These are phyloP conservation scores for Podochytrium sp. DNA, from an alignment of 192 early-diverging fungal species.

Conservation along the genomic window DNA sequence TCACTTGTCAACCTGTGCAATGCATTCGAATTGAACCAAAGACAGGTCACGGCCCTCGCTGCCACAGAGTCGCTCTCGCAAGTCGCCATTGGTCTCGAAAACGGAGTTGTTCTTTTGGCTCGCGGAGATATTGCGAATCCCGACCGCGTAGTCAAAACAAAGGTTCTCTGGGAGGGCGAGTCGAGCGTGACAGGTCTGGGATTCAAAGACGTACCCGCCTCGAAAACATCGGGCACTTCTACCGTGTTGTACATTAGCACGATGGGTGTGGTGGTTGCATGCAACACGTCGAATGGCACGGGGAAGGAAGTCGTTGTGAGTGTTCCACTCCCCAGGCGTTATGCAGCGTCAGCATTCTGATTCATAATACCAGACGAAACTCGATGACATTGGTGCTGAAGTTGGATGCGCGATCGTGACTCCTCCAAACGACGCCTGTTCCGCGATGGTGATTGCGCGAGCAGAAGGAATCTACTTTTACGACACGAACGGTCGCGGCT, in stretches of 20 bases:
- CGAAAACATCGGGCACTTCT: conserved; percentile 34
- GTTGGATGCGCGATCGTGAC: conserved; percentile 75
- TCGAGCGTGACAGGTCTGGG: conserved; percentile 74
- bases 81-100: conserved; percentile 89
- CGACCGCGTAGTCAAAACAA: conserved; percentile 77
- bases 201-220: conserved; percentile 66
- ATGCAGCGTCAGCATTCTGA: no score
- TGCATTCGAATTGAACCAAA: not conserved
- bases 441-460: conserved; percentile 86
- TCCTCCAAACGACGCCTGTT: conserved; percentile 49
- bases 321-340: no score
- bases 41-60: conserved; percentile 71
- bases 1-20: not conserved
- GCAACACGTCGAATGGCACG: conserved; percentile 52
- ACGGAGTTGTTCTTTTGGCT: conserved; percentile 85
- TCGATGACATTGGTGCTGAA: conserved; percentile 85
- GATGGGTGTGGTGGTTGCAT: conserved; percentile 61
- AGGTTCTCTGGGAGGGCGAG: conserved; percentile 80
- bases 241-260: conserved; percentile 75
- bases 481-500: conserved; percentile 85
- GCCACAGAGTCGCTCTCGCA: conserved; percentile 80
- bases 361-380: conserved; percentile 38
- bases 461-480: conserved; percentile 94
- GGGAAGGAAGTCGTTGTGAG: no score
- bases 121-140: conserved; percentile 77